Base-by-base conservation (phyloP, 2,329 filamentous ascomycete genomes). In the Coccinonectria pachysandricola region DNA sequence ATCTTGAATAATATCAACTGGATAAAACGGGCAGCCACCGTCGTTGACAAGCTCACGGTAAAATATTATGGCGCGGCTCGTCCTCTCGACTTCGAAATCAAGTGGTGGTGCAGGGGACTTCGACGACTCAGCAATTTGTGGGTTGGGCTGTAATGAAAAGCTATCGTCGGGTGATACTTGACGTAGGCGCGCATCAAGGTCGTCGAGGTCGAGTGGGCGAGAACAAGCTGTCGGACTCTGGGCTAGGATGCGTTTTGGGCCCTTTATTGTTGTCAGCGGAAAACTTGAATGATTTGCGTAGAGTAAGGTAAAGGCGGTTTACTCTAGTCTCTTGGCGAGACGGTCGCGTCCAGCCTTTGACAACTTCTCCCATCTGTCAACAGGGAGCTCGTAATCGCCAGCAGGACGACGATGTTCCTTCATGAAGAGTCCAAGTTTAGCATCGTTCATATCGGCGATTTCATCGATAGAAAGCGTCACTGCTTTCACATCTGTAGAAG, bases 11-110 rank as follows among this genome's bases (percentile, higher is more conserved):
- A 43, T 40, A 14, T 35, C 31, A 12, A 54, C 41, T 9, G 34
- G 39, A 26, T 51, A 53, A 14, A 41, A 22, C 6, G 52, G 51
- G 15, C 45, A 48, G 17, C 52, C 48, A 23, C 50, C 50, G 15
- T 49, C 45, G 7, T 35, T 35, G 17, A 56, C 20, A 12, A 56
- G 49, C 4, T 39, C 24, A 19, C 49, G 15, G 29, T 54, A 52
- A 17, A 27, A 36, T 7, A 40, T 20, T 3, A 16, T 42, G 30
- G 53, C 43, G 8, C 3, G 3, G 18, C 11, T 11, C 12, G 13
- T 31, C 8, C 16, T 9, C 6, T 14, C 5, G 1, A 4, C 4
- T 7, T 20, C 21, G 3, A 5, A 8, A 15, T 26, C 13, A 8
- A 23, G 11, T 4, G 12, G 8, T 4, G 24, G 13, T 5, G 15